These are phyloP conservation scores for Musa troglodytarum DNA, from an alignment of 176 grass and related monocot genomes.

Conservation along the genomic window DNA sequence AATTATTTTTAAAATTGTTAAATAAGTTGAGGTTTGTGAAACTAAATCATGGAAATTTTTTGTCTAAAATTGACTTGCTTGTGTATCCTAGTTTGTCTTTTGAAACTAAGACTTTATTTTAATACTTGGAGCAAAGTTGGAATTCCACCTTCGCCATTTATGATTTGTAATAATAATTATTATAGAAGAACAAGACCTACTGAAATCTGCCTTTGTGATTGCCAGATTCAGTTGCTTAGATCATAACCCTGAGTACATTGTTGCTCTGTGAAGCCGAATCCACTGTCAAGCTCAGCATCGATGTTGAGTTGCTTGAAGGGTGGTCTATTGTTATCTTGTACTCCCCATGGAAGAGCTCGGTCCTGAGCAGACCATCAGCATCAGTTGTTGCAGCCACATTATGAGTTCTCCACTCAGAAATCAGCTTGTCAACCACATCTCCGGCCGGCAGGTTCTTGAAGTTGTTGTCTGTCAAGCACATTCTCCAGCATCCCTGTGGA, in stretches of 20 bases:
- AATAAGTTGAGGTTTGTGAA: too few relatives aligned
- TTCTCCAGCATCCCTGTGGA: conserved; percentile 44
- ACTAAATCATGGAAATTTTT: too few relatives aligned
- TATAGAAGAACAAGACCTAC: too few relatives aligned
- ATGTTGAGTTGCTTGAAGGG: conserved; percentile 37
- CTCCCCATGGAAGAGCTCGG: conserved; percentile 60
- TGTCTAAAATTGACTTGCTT: too few relatives aligned
- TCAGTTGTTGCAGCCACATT: conserved; percentile 32
- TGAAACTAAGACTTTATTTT: too few relatives aligned
- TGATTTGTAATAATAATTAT: not conserved
- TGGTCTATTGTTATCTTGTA: conserved; percentile 57
- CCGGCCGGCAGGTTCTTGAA: conserved; percentile 67
- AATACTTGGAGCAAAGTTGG: not conserved
- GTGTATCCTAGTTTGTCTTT: too few relatives aligned
- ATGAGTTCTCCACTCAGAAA: conserved; percentile 44
- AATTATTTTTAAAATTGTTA: too few relatives aligned
- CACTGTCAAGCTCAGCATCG: conserved; percentile 45
- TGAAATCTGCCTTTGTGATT: too few relatives aligned
- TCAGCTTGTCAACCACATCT: conserved; percentile 60
- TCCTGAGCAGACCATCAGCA: conserved; percentile 40
- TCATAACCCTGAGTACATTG: conserved; percentile 31
- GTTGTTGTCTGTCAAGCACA: conserved; percentile 74
- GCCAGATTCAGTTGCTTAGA: conserved; percentile 19
- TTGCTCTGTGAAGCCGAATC: conserved; percentile 27
- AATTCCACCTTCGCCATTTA: too few relatives aligned